Base-by-base conservation (phyloP, 2,329 filamentous ascomycete species). In the Allantophomopsis cytisporea region DNA sequence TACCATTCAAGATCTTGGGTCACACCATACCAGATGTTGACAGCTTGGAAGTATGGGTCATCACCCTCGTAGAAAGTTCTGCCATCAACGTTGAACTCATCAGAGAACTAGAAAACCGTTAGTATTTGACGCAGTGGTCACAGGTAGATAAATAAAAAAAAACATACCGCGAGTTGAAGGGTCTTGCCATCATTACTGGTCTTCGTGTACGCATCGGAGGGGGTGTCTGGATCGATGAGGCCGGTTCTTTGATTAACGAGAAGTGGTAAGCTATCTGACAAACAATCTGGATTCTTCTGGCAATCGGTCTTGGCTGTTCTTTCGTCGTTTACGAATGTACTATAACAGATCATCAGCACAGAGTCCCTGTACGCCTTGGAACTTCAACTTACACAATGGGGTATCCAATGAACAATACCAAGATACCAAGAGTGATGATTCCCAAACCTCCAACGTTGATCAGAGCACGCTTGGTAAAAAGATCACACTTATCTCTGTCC, bases 1-100 rank as follows among this genome's bases (percentile, higher is more conserved):
- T 82, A 82, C 76, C 76, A 82, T 68, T 78, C 67, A 41, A 82
- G 58, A 65, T 83, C 78, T 55, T 71, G 63, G 1, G 78, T 83
- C 40, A 79, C 79, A 51, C 78, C 78, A 52, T 83, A 83, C 78
- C 78, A 83, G 36, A 82, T 62, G 54, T 83, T 76, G 30, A 81
- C 68, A 17, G 67, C 80, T 52, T 78, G 69, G 50, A 76, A 82
- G 52, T 68, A 84, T 0, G 80, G 69, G 52, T 84, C 80, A 49
- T 84, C 80, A 5, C 71, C 76, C 32, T 76, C 69, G 52, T 82
- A 84, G 50, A 84, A 84, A 3, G 77, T 80, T 37, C 80, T 68
- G 14, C 77, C 78, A 37, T 71, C 66, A 2, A 58, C 68, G 45
- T 81, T 81, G 57, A 84, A 84, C 51, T 84, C 80, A 52, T 84